These are phyloP conservation scores for Aspergillus brasiliensis DNA, from an alignment of 2,329 filamentous ascomycete species.

Conservation along the genomic window DNA sequence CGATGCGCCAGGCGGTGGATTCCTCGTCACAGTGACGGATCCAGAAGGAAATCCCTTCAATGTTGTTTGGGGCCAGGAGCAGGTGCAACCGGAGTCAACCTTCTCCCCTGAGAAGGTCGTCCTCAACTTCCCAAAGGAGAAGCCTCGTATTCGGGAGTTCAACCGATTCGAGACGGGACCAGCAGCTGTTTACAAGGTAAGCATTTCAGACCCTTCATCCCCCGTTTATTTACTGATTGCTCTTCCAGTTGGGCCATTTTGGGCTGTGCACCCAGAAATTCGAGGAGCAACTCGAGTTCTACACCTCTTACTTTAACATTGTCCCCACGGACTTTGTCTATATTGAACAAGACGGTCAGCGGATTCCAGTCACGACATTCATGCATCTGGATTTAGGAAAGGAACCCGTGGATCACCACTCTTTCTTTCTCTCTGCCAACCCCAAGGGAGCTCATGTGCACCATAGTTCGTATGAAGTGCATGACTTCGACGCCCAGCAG, in stretches of 20 bases:
- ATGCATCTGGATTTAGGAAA: slow-evolving; percentile 54
- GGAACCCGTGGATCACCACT: slow-evolving; percentile 54
- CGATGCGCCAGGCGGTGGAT: slow-evolving; percentile 44
- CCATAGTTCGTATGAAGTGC: slow-evolving; percentile 54
- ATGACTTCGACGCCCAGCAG: slow-evolving; percentile 55
- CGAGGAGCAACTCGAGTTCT: slow-evolving; percentile 26
- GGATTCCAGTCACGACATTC: slow-evolving; percentile 46
- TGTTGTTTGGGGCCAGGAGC: slow-evolving; percentile 43
- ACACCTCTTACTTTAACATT: slow-evolving; percentile 34
- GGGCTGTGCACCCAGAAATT: slow-evolving; percentile 32
- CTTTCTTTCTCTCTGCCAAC: slow-evolving; percentile 50
- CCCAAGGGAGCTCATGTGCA: slow-evolving; percentile 45
- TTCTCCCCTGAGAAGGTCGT: slow-evolving; percentile 23
- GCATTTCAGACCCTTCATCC: neutral
- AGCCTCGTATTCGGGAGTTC: slow-evolving; percentile 31
- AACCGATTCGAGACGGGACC: slow-evolving; percentile 34
- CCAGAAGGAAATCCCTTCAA: slow-evolving; percentile 46
- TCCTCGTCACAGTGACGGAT: slow-evolving; percentile 40
- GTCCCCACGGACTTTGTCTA: slow-evolving; percentile 34
- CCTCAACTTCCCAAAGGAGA: slow-evolving; percentile 30
- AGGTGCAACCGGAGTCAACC: slow-evolving; percentile 14
- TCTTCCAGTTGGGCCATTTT: slow-evolving; percentile 30
- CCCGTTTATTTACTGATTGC: neutral
- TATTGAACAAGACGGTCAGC: slow-evolving; percentile 16
- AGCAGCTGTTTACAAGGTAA: slow-evolving; percentile 35